Conservation (phyloP, 306 rosid genomes). For the Quillaja saponaria region DNA sequence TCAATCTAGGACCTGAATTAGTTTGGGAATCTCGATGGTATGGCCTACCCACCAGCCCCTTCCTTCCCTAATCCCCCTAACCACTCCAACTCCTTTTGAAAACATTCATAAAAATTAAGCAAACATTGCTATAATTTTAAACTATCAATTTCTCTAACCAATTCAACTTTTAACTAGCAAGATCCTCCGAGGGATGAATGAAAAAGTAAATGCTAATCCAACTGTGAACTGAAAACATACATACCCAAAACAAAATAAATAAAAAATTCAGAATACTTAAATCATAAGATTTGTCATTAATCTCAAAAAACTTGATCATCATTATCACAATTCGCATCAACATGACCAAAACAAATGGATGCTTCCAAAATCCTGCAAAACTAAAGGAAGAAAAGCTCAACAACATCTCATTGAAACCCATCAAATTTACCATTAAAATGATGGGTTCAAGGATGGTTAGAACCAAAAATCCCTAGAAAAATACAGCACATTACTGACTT, state of each 20-base stretch:
- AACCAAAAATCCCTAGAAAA: neutral
- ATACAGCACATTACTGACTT: neutral
- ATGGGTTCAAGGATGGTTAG: slow-evolving; percentile 40
- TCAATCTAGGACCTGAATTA: no score
- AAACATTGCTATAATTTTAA: no score
- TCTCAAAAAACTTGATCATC: slow-evolving; percentile 45
- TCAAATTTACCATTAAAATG: slow-evolving; percentile 2
- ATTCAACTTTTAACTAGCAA: neutral
- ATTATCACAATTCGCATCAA: no score
- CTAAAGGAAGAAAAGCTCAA: slow-evolving; percentile 19
- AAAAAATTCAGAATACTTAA: neutral
- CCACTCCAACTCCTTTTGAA: no score
- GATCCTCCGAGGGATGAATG: no score
- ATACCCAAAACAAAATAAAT: neutral
- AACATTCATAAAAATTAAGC: no score
- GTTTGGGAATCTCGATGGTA: no score
- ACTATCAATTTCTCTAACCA: neutral
- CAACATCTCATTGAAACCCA: slow-evolving; percentile 39
- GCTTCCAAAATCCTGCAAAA: neutral
- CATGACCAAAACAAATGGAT: neutral
- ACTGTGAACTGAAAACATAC: no score
- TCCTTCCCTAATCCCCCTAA: no score
- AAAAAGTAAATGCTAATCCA: no score
- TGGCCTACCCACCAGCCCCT: no score
- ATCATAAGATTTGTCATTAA: slow-evolving; percentile 21